Conservation (phyloP, 1,284 basidiomycete genomes). For the Chalciporus sp. region DNA sequence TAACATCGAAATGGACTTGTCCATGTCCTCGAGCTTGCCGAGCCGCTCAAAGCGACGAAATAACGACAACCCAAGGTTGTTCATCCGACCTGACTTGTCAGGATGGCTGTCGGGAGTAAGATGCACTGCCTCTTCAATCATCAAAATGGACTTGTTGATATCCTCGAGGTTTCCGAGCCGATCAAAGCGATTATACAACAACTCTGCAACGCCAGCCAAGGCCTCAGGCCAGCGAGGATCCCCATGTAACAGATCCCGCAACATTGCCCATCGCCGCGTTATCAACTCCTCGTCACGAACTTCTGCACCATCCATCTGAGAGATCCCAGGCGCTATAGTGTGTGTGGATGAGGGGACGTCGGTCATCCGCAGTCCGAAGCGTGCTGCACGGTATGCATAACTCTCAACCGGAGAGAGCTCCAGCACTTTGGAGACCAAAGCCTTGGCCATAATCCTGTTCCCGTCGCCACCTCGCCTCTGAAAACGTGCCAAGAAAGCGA, state of each 20-base stretch:
- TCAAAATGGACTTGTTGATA: background rate
- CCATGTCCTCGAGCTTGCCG: background rate
- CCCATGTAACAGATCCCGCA: too few relatives aligned
- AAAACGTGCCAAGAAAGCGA: background rate
- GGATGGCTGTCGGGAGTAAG: background rate
- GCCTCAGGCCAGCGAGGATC: background rate
- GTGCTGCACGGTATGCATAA: background rate
- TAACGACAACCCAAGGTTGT: background rate
- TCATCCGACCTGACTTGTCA: background rate
- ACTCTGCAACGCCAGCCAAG: background rate
- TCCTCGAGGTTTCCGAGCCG: too few relatives aligned
- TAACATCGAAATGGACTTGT: background rate
- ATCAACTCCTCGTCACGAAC: too few relatives aligned
- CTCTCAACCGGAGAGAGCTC: background rate
- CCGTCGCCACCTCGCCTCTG: background rate
- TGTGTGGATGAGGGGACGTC: too few relatives aligned
- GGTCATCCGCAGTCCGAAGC: background rate
- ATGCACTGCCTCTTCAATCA: too few relatives aligned
- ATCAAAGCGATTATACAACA: background rate
- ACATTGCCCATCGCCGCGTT: too few relatives aligned
- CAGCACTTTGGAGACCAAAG: background rate
- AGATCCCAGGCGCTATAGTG: too few relatives aligned
- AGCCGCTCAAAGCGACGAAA: background rate
- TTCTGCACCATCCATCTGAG: too few relatives aligned
- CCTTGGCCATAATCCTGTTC: background rate